phyloP scores from a whole-genome alignment of 441 rosid species.

The Syzygium syzygioides region DNA sequence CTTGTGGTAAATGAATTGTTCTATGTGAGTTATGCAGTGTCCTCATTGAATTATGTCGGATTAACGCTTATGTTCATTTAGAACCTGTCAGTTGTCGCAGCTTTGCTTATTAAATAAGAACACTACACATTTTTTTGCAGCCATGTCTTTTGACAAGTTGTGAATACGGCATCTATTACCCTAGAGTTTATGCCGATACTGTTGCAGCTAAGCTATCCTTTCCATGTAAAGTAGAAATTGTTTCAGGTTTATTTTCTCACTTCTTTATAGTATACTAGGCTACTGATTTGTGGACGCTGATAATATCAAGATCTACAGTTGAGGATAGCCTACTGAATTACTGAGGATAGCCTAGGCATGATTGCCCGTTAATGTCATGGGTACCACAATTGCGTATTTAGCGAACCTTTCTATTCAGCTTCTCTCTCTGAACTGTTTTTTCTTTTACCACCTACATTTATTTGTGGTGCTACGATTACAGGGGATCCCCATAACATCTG shows the following conservation, averaged over 20 bases:
- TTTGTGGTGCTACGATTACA: not conserved
- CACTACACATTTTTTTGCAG: conserved; percentile 32
- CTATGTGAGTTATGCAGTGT: not conserved
- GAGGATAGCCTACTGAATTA: not conserved
- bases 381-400: not conserved
- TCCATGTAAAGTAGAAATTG: not conserved
- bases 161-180: conserved; percentile 40
- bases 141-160: conserved; percentile 63
- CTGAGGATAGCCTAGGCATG: not conserved
- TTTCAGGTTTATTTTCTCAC: not conserved
- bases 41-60: not conserved
- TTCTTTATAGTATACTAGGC: not conserved
- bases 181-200: conserved; percentile 45
- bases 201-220: conserved; percentile 32
- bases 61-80: not conserved
- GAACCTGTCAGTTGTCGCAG: not conserved
- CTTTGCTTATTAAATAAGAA: not conserved
- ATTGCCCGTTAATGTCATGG: not conserved
- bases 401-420: not conserved
- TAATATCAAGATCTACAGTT: not conserved
- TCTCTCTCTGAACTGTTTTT: not conserved
- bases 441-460: not conserved
- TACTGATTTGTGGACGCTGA: not conserved
- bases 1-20: not conserved
- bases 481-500: not conserved